phyloP scores from a whole-genome alignment of 129 eudicot genomes.

The Escallonia rubra region DNA sequence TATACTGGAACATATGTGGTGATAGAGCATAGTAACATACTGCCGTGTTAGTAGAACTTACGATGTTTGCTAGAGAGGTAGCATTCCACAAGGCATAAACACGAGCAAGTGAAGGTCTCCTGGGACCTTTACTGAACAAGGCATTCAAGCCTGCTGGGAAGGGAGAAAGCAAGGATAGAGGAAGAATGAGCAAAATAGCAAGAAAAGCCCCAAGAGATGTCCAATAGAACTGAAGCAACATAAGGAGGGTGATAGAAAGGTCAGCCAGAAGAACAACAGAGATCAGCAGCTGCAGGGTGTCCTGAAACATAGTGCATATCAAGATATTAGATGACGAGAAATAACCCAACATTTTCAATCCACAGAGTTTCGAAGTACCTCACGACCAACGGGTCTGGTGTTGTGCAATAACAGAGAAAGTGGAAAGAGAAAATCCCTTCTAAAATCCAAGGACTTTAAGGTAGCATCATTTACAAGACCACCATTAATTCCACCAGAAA shows the following conservation, averaged over 20 bases:
- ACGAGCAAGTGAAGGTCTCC: conserved; percentile 86
- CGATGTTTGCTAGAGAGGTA: conserved; percentile 72
- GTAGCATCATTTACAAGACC: conserved; percentile 65
- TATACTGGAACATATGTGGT: background rate
- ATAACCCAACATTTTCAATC: conserved; percentile 3
- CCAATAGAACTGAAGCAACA: conserved; percentile 80
- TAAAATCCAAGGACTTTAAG: conserved; percentile 58
- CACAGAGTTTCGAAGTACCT: conserved; percentile 35
- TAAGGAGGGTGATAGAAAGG: conserved; percentile 69
- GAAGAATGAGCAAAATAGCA: conserved; percentile 82
- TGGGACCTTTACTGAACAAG: conserved; percentile 75
- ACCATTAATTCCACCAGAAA: conserved; percentile 68
- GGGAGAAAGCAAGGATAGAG: conserved; percentile 79
- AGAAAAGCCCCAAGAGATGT: conserved; percentile 83
- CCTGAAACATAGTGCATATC: conserved; percentile 45
- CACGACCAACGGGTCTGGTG: conserved; percentile 77
- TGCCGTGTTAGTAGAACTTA: conserved; percentile 29
- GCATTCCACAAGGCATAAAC: conserved; percentile 90
- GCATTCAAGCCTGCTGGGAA: conserved; percentile 96
- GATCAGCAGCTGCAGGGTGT: conserved; percentile 71
- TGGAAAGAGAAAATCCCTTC: conserved; percentile 61
- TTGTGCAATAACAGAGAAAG: conserved; percentile 73
- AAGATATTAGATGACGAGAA: conserved; percentile 17
- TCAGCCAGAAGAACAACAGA: conserved; percentile 75
- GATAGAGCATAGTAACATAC: background rate